Evolutionary conservation across 2,329 filamentous ascomycete species (phyloP), one percentile per base, ranked within the genome.

Genomic region (Epichloe festucae): DNA sequence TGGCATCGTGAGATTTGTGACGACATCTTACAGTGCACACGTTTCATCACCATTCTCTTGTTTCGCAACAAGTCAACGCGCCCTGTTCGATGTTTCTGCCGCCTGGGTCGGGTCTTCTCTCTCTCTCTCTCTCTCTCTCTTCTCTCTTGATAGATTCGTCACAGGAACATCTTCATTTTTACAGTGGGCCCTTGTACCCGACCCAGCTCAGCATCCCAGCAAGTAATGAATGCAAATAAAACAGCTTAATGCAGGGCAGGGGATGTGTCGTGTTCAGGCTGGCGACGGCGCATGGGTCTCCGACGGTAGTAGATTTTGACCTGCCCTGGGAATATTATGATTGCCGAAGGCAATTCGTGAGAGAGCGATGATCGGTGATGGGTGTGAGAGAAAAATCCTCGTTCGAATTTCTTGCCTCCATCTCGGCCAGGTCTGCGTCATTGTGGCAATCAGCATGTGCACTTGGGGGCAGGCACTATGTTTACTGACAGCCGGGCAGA

Each of bases 121-220:
- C 17, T 17, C 8, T 17, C 21, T 48, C 17, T 48, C 8, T 17
- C 21, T 48, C 17, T 48, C 17, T 48, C 17, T 48, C 21, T 21
- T 48, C 17, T 48, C 17, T 48, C 15, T 21, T 48, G 2, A 23
- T 11, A 38, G 12, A 47, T 27, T 35, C 38, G 44, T 47, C 50
- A 52, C 50, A 48, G 45, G 45, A 46, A 46, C 48, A 49, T 27
- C 17, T 49, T 34, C 27, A 44, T 44, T 49, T 44, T 38, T 19
- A 39, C 6, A 31, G 35, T 46, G 41, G 43, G 49, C 31, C 42
- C 41, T 10, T 39, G 21, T 10, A 14, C 34, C 48, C 17, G 27
- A 48, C 46, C 46, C 35, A 40, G 46, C 36, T 39, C 21, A n/a
- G 36, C 36, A 27, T 31, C 27, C 27, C 8, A 8, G 27, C 27